Evolutionary conservation across 2,329 filamentous ascomycete genomes (phyloP).

Genomic region (Hortaea werneckii): DNA sequence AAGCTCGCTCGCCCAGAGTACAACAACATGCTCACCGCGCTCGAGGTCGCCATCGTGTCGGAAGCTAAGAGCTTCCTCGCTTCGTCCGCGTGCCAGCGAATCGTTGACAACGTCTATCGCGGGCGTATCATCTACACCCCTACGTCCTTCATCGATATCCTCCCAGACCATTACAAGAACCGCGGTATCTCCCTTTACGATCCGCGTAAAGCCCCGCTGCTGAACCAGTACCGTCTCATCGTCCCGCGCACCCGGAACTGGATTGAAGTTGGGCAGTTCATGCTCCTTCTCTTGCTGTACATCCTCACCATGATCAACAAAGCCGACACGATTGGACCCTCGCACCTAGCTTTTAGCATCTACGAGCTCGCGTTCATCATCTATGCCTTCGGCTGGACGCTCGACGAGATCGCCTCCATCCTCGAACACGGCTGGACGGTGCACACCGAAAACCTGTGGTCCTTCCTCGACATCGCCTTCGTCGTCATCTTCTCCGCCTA

Average conservation of each 20-base stretch:
- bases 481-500: constrained; percentile 62
- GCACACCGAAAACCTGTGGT: constrained; percentile 82
- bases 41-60: constrained; percentile 74
- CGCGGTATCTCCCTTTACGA: constrained; percentile 75
- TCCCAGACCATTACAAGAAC: constrained; percentile 77
- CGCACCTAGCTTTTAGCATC: constrained; percentile 28
- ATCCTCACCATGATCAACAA: constrained; percentile 61
- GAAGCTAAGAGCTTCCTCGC: constrained; percentile 71
- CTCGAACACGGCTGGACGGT: constrained; percentile 69
- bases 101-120: constrained; percentile 73
- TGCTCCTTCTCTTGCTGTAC: constrained; percentile 59
- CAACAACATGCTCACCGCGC: constrained; percentile 58
- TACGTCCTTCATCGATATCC: constrained; percentile 69
- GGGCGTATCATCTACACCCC: constrained; percentile 75
- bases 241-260: constrained; percentile 69
- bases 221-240: constrained; percentile 78
- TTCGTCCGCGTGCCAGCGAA: constrained; percentile 68
- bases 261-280: constrained; percentile 65
- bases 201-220: constrained; percentile 60
- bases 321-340: constrained; percentile 37
- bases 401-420: constrained; percentile 69
- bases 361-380: constrained; percentile 60
- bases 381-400: constrained; percentile 67
- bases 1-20: constrained; percentile 34
- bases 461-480: constrained; percentile 73